A percentile compares a stretch with the other conserved stretches of the same genome.
Evolutionary conservation across 495 filamentous ascomycete genomes (phyloP).

Genomic region (Amorphotheca resinae): DNA sequence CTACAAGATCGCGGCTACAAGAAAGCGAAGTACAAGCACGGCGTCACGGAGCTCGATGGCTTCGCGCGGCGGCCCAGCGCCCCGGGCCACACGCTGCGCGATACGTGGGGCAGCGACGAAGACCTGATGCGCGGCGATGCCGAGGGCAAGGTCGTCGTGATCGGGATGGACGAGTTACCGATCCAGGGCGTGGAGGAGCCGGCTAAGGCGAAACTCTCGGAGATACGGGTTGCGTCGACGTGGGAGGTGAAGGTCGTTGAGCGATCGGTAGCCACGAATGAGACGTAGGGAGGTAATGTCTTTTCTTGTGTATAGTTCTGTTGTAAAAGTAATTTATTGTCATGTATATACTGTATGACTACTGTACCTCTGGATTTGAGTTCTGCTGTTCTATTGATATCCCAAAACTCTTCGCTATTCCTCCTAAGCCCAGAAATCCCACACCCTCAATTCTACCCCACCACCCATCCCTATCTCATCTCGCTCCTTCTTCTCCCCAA

Average conservation of each 20-base stretch:
- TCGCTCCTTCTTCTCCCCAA: conserved; percentile 1
- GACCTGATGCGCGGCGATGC: conserved; percentile 49
- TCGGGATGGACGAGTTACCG: not conserved
- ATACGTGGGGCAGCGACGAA: conserved; percentile 68
- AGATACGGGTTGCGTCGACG: conserved; percentile 11
- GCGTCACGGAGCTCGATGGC: not conserved
- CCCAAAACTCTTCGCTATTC: too few relatives aligned
- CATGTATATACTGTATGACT: too few relatives aligned
- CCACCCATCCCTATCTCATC: conserved; percentile 1
- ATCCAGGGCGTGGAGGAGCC: not conserved
- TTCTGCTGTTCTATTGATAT: too few relatives aligned
- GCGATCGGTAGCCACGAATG: not conserved
- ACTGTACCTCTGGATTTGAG: too few relatives aligned
- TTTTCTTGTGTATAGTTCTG: not conserved
- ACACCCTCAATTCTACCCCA: not conserved
- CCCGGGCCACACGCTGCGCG: conserved; percentile 12
- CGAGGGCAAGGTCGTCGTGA: conserved; percentile 1
- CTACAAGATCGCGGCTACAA: conserved; percentile 67
- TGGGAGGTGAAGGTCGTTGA: conserved; percentile 12
- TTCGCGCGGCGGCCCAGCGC: conserved; percentile 27
- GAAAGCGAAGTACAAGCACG: conserved; percentile 56
- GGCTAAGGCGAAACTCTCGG: conserved; percentile 6
- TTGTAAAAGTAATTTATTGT: not conserved
- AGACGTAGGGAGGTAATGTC: not conserved
- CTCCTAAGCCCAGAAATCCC: conserved; percentile 1